These are phyloP conservation scores for Malus asiatica DNA, from an alignment of 306 rosid genomes.

Conservation along the genomic window DNA sequence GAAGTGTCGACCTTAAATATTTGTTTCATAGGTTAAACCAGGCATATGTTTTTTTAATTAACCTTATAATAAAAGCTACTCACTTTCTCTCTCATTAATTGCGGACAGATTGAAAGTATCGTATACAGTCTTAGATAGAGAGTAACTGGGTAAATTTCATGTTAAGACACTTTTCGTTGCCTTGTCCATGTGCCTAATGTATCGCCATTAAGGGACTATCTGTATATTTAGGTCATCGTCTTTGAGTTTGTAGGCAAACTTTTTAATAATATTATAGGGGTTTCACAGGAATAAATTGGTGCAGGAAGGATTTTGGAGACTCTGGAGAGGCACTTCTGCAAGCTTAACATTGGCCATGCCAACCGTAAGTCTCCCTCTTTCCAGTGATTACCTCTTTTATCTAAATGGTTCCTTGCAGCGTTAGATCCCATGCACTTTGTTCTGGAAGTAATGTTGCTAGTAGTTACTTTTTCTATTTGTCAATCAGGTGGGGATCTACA, in stretches of 20 bases:
- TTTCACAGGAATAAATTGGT: constrained; percentile 38
- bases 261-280: constrained; percentile 22
- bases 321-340: constrained; percentile 96
- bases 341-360: constrained; percentile 94
- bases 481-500: constrained; percentile 85
- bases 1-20: not conserved
- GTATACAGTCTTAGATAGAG: not conserved
- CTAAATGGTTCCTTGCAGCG: constrained; percentile 4
- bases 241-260: constrained; percentile 7
- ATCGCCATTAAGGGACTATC: not conserved
- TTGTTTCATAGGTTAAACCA: not conserved
- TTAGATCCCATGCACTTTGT: constrained; percentile 2
- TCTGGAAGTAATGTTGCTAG: constrained; percentile 19
- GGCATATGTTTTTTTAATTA: not conserved
- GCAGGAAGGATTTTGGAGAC: constrained; percentile 86
- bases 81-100: not conserved
- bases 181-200: not conserved
- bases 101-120: not conserved
- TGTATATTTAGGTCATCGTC: not conserved
- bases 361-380: constrained; percentile 51
- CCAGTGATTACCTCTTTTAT: constrained; percentile 3
- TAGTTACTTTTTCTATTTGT: constrained; percentile 11
- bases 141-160: not conserved
- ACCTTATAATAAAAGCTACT: not conserved
- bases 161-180: not conserved